Percentiles rank a stretch among this genome's conserved stretches.
Evolutionary conservation across 2,329 filamentous ascomycete genomes (phyloP).

Genomic region (Zopfia rhizophila): DNA sequence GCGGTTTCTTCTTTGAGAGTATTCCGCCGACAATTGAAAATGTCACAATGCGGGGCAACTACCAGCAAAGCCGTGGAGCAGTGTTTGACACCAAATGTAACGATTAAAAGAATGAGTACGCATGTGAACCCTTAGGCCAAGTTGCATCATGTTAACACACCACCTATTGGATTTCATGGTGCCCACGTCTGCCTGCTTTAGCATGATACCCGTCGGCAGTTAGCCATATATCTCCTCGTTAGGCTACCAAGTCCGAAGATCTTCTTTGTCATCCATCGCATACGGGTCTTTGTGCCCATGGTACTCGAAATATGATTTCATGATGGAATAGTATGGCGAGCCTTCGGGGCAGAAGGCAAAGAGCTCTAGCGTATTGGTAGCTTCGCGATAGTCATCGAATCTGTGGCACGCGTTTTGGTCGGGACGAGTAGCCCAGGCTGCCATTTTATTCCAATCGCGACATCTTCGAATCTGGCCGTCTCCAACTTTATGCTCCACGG

Average conservation of each 20-base stretch:
- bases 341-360: conserved; percentile 45
- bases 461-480: conserved; percentile 44
- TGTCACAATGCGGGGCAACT: too few relatives aligned
- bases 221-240: too few relatives aligned
- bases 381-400: conserved; percentile 49
- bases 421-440: conserved; percentile 41
- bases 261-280: conserved; percentile 30
- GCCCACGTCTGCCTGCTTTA: too few relatives aligned
- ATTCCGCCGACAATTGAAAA: too few relatives aligned
- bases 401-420: conserved; percentile 46
- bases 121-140: too few relatives aligned
- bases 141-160: too few relatives aligned
- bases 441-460: conserved; percentile 45
- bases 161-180: too few relatives aligned
- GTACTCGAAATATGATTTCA: conserved; percentile 44
- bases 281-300: conserved; percentile 48
- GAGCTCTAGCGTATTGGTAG: conserved; percentile 47
- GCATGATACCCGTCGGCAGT: too few relatives aligned
- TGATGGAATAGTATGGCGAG: conserved; percentile 41
- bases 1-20: too few relatives aligned
- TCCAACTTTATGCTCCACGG: conserved; percentile 33
- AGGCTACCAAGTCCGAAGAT: conserved; percentile 26
- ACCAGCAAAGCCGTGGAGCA: too few relatives aligned
- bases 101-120: too few relatives aligned
- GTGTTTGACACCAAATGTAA: too few relatives aligned